Percentiles rank a stretch among this genome's conserved stretches.
These are phyloP conservation scores for Coprinopsis strossmayeri DNA, from an alignment of 768 basidiomycete genomes.

Conservation along the genomic window DNA sequence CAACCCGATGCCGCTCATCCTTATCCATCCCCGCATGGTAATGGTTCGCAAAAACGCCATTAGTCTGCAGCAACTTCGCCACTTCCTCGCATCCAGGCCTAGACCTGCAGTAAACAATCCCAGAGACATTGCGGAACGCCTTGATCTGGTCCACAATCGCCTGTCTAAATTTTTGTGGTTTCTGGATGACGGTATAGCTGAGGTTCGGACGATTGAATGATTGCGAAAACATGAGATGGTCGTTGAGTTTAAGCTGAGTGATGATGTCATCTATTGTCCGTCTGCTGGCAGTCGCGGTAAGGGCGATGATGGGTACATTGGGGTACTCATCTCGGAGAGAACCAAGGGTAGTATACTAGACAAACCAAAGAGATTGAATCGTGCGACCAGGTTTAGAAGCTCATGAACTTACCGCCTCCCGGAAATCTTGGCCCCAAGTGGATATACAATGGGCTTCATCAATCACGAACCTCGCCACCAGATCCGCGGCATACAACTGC, in stretches of 20 bases:
- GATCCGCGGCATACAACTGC: slow-evolving; percentile 46
- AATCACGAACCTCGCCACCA: slow-evolving; percentile 84
- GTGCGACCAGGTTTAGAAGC: not conserved
- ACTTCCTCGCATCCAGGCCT: slow-evolving; percentile 75
- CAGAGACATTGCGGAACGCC: slow-evolving; percentile 52
- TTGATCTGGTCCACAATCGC: slow-evolving; percentile 68
- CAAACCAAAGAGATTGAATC: not conserved
- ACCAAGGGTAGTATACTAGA: slow-evolving; percentile 63
- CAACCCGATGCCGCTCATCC: slow-evolving; percentile 54
- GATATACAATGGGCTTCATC: slow-evolving; percentile 97
- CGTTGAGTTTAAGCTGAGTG: slow-evolving; percentile 52
- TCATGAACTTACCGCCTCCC: slow-evolving; percentile 56
- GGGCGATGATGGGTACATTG: slow-evolving; percentile 85
- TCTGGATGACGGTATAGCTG: slow-evolving; percentile 55
- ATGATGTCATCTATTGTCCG: slow-evolving; percentile 77
- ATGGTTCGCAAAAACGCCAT: slow-evolving; percentile 60
- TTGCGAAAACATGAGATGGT: slow-evolving; percentile 58
- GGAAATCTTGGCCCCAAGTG: slow-evolving; percentile 92
- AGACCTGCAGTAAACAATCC: slow-evolving; percentile 81
- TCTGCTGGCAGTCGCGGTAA: slow-evolving; percentile 90
- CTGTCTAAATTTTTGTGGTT: slow-evolving; percentile 36
- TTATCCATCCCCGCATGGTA: slow-evolving; percentile 79
- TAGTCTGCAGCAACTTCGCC: slow-evolving; percentile 58
- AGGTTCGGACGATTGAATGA: slow-evolving; percentile 96
- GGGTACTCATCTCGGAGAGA: slow-evolving; percentile 71